phyloP scores from a whole-genome alignment of 305 asterid genomes.

The Solanum hybrid region DNA sequence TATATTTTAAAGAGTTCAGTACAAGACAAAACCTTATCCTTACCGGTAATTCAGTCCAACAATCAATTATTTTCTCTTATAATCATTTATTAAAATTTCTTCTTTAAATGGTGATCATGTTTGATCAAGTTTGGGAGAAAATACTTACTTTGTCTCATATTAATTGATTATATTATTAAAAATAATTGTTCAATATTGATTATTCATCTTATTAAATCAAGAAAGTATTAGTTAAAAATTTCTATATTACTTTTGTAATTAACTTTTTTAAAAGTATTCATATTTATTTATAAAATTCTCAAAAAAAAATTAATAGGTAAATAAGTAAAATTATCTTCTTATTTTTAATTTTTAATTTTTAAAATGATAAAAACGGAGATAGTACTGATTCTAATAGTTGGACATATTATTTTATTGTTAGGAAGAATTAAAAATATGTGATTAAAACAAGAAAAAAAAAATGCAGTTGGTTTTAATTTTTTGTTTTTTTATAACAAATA shows the following conservation, averaged over 20 bases:
- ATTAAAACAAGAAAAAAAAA: too few relatives aligned
- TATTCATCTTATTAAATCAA: too few relatives aligned
- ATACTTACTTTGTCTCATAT: neutral
- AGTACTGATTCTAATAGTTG: too few relatives aligned
- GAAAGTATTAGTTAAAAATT: too few relatives aligned
- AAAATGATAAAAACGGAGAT: too few relatives aligned
- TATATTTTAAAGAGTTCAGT: neutral
- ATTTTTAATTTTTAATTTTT: too few relatives aligned
- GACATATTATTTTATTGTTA: neutral
- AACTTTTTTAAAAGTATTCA: too few relatives aligned
- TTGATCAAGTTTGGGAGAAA: neutral
- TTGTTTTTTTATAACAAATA: neutral
- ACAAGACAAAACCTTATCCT: slow-evolving; percentile 2
- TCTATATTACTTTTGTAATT: neutral
- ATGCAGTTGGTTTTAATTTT: neutral
- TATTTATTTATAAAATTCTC: too few relatives aligned
- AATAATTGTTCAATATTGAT: too few relatives aligned
- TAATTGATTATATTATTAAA: too few relatives aligned
- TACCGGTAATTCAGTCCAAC: neutral
- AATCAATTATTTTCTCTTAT: neutral
- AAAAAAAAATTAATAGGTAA: too few relatives aligned
- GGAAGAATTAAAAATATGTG: neutral
- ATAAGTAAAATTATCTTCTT: neutral
- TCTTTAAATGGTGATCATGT: neutral
- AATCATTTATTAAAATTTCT: neutral